A percentile compares a stretch with the other conserved stretches of the same genome.
These are phyloP conservation scores for Stephania yunnanensis DNA, from an alignment of 164 flowering plant species.

Conservation along the genomic window DNA sequence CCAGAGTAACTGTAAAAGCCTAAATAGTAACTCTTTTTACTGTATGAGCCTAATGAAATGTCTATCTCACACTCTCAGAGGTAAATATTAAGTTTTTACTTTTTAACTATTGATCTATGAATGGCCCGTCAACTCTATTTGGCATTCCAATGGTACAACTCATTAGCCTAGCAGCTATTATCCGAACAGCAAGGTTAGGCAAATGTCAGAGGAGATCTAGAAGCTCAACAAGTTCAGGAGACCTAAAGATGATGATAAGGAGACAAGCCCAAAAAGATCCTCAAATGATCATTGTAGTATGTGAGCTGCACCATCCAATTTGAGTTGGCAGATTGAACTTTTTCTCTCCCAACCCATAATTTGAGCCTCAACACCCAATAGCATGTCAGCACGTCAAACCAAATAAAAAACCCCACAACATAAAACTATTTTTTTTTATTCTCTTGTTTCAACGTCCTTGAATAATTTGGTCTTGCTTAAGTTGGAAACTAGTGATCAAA, in stretches of 20 bases:
- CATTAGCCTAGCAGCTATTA: neutral
- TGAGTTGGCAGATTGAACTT: neutral
- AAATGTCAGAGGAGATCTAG: slow-evolving; percentile 1
- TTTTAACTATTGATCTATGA: neutral
- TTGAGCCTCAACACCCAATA: neutral
- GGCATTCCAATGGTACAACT: neutral
- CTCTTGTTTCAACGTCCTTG: slow-evolving; percentile 3
- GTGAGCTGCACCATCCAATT: neutral
- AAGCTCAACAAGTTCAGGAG: neutral
- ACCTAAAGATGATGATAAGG: neutral
- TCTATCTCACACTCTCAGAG: neutral
- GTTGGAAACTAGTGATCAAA: neutral
- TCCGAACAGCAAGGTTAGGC: neutral
- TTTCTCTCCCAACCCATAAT: neutral
- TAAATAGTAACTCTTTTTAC: neutral
- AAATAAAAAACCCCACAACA: neutral
- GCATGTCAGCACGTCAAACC: neutral
- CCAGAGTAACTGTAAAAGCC: too few relatives aligned
- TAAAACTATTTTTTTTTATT: neutral
- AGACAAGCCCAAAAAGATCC: slow-evolving; percentile 1
- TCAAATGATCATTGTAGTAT: neutral
- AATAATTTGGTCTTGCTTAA: slow-evolving; percentile 4
- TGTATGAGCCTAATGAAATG: neutral
- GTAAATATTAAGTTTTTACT: neutral
- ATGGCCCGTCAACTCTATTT: neutral